Percentiles rank a stretch among this genome's conserved stretches.
These are phyloP conservation scores for Pelargonium citronellum DNA, from an alignment of 441 rosid species.

Conservation along the genomic window DNA sequence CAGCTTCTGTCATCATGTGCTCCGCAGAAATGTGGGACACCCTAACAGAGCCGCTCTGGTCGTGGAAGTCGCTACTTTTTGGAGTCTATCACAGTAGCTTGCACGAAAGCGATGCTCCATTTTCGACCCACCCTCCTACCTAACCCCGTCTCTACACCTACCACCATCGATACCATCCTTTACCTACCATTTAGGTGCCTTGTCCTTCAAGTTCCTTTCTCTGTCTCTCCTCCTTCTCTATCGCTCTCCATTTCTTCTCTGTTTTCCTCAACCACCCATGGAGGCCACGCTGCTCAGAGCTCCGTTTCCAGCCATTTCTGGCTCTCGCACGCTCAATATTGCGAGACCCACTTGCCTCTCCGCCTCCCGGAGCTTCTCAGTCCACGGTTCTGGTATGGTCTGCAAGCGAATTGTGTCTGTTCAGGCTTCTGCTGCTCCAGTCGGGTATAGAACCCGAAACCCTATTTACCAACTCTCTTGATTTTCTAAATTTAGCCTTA, in stretches of 20 bases:
- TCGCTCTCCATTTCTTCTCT: background rate
- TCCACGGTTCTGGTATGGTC: constrained; percentile 22
- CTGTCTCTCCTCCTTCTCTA: background rate
- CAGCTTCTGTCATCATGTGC: no score
- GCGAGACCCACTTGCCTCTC: constrained; percentile 22
- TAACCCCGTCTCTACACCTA: background rate
- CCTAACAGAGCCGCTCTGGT: background rate
- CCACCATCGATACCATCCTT: background rate
- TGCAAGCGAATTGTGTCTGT: constrained; percentile 29
- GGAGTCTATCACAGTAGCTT: background rate
- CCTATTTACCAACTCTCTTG: constrained; percentile 5
- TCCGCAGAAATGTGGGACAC: no score
- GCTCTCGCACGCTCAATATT: constrained; percentile 18
- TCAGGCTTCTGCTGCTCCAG: constrained; percentile 36
- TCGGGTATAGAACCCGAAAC: constrained; percentile 35
- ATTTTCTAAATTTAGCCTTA: constrained; percentile 6
- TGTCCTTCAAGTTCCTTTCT: background rate
- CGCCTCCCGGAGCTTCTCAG: constrained; percentile 4
- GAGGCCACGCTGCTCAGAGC: constrained; percentile 43
- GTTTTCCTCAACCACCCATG: constrained; percentile 30
- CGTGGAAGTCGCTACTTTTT: background rate
- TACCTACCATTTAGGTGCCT: background rate
- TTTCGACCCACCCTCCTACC: background rate
- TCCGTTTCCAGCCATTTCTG: constrained; percentile 27
- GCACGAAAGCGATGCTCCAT: background rate